Conservation (phyloP, 305 asterid genomes). For the Fraxinus sp. region DNA sequence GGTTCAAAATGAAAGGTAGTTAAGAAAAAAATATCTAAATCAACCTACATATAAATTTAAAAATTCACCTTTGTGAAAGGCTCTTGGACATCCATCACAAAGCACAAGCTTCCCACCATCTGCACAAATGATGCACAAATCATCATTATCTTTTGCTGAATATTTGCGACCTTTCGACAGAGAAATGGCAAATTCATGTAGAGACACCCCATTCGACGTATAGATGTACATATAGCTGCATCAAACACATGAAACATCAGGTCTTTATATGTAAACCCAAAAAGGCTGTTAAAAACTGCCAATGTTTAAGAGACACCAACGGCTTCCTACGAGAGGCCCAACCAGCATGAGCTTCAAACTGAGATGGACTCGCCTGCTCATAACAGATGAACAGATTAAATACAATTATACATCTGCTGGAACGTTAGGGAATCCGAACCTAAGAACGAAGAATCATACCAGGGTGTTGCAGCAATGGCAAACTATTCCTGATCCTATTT, state of each 20-base stretch:
- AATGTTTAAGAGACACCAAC: conserved; percentile 50
- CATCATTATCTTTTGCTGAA: conserved; percentile 72
- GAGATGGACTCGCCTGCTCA: conserved; percentile 95
- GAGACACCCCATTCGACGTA: conserved; percentile 96
- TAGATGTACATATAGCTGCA: conserved; percentile 93
- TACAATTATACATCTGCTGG: conserved; percentile 6
- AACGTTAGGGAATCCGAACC: conserved; percentile 20
- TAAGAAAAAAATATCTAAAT: conserved; percentile 17
- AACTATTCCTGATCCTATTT: conserved; percentile 82
- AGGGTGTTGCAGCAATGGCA: conserved; percentile 85
- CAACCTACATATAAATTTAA: conserved; percentile 16
- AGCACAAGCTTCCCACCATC: conserved; percentile 99
- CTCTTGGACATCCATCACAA: conserved; percentile 99
- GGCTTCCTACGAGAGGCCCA: conserved; percentile 95
- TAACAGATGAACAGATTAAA: conserved; percentile 29
- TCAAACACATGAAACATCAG: conserved; percentile 26
- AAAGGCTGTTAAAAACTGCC: conserved; percentile 9
- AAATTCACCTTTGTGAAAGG: conserved; percentile 88
- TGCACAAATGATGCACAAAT: conserved; percentile 92
- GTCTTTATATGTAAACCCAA: conserved; percentile 14
- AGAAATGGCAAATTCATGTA: conserved; percentile 83
- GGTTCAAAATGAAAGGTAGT: conserved; percentile 2
- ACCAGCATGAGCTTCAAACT: conserved; percentile 99
- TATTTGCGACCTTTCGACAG: conserved; percentile 74
- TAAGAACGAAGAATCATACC: conserved; percentile 50